Conservation (phyloP, 2,329 filamentous ascomycete species). For the Ceratocystis albifundus region DNA sequence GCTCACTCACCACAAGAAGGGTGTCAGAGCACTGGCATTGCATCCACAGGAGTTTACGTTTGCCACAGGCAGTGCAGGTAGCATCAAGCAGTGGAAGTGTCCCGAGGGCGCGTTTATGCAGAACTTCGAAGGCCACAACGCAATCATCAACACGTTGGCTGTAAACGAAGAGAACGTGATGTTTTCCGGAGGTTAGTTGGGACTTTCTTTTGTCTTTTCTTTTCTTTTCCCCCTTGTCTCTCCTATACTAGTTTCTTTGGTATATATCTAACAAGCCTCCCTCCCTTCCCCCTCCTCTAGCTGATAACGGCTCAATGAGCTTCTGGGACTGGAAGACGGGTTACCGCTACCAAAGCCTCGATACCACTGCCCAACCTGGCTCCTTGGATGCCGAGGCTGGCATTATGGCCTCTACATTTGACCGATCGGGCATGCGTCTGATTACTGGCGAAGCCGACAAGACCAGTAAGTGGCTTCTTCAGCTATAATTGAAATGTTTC, state of each 20-base stretch:
- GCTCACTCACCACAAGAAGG: conserved; percentile 96
- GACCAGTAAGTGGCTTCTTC: conserved; percentile 51
- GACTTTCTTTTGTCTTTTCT: background rate
- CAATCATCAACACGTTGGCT: conserved; percentile 86
- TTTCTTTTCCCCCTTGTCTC: background rate
- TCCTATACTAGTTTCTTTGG: background rate
- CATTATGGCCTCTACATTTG: conserved; percentile 88
- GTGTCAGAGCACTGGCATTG: conserved; percentile 69
- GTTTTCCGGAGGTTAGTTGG: conserved; percentile 61
- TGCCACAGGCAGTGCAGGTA: conserved; percentile 77
- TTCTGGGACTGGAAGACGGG: conserved; percentile 99
- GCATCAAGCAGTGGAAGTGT: conserved; percentile 99
- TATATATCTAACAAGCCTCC: background rate
- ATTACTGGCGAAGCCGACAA: conserved; percentile 96
- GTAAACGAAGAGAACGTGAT: conserved; percentile 93
- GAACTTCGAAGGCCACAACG: conserved; percentile 93
- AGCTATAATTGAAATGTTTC: conserved; percentile 22
- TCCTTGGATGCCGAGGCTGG: conserved; percentile 89
- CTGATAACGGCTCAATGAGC: conserved; percentile 88
- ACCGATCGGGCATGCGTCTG: conserved; percentile 73
- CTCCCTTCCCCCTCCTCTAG: conserved; percentile 26
- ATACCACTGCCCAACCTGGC: conserved; percentile 87
- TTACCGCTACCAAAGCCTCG: conserved; percentile 76
- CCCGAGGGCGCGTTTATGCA: conserved; percentile 98
- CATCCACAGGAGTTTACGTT: conserved; percentile 96